Base-by-base conservation (phyloP, 2,329 filamentous ascomycete genomes). In the Verticillium tricorpus region DNA sequence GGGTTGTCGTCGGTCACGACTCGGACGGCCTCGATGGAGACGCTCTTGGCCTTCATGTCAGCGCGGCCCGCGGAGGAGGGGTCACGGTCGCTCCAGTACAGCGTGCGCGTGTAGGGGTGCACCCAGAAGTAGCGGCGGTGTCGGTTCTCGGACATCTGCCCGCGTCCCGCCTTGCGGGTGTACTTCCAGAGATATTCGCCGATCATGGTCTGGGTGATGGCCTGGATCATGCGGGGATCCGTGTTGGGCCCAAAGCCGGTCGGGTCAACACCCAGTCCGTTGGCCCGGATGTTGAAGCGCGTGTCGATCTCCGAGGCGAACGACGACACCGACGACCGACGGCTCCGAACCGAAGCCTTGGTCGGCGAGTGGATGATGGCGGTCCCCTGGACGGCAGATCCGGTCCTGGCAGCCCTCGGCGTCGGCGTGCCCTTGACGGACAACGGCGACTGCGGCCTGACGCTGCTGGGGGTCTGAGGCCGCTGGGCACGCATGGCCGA, bases 161-260 rank as follows among this genome's bases (percentile, higher is more conserved):
- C 90, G 28, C 94, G 89, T n/a, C 93, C 93, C 63, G 93, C 84
- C 79, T 95, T 97, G 70, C 95, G 90, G 0, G 95, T 99, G 77
- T 99, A 99, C 75, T 99, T 99, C 95, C 95, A 99, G 50, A 99
- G 82, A 74, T 94, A 98, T 74, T 99, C 95, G 61, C 95, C 95
- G 71, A 99, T 98, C 95, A 99, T 99, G 19, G 95, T 98, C 76
- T 99, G 94, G 2, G 95, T 99, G 67, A 99, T 97, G 57, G 95
- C 95, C 78, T 97, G 93, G 68, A 99, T 98, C 93, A 99, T 97
- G 69, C 94, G 91, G 65, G 94, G 94, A 77, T 99, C 95, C 5
- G 93, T 96, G 65, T 85, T 85, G 22, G 87, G 81, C 11, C 87
- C 85, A 63, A 95, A 84, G 15, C 88, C 89, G 56, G 79, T 76